phyloP scores from a whole-genome alignment of 345 rosid species.

The Camelina sativa region DNA sequence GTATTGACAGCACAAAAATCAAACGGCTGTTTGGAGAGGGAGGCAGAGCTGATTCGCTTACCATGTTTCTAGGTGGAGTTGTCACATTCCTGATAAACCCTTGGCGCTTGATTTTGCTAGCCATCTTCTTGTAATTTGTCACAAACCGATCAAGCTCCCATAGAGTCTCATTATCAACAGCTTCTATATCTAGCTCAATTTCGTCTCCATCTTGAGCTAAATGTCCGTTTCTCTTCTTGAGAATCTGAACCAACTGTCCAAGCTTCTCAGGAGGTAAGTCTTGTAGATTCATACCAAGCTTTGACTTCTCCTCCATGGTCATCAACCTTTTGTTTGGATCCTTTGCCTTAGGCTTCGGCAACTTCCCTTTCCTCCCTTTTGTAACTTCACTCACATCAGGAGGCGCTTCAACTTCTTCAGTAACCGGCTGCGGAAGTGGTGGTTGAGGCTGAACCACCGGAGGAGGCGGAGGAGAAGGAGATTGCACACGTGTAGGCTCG shows the following conservation, averaged over 20 bases:
- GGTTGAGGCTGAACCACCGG: conserved; percentile 42
- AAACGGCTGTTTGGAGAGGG: background rate
- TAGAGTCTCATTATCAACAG: conserved; percentile 67
- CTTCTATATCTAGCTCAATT: conserved; percentile 78
- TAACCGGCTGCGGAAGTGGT: conserved; percentile 46
- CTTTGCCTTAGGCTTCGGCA: conserved; percentile 81
- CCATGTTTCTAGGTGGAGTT: conserved; percentile 36
- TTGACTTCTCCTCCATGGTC: conserved; percentile 76
- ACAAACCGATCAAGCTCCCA: conserved; percentile 89
- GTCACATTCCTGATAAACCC: conserved; percentile 43
- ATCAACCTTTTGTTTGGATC: conserved; percentile 77
- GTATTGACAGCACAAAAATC: background rate
- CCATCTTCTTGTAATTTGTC: conserved; percentile 75
- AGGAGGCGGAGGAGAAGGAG: conserved; percentile 28
- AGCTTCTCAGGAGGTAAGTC: conserved; percentile 78
- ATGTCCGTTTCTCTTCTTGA: conserved; percentile 70
- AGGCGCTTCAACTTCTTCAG: background rate
- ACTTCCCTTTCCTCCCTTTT: conserved; percentile 48
- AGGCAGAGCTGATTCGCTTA: conserved; percentile 1
- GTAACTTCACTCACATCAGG: conserved; percentile 20
- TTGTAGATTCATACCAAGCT: conserved; percentile 69
- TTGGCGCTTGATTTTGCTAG: conserved; percentile 73
- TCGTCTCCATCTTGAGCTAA: conserved; percentile 80
- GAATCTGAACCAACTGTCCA: conserved; percentile 72
- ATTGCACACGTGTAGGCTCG: conserved; percentile 2